Evolutionary conservation across 2,329 filamentous ascomycete species (phyloP), one percentile per base, ranked within the genome.

Genomic region (Hirsutella rhossiliensis): DNA sequence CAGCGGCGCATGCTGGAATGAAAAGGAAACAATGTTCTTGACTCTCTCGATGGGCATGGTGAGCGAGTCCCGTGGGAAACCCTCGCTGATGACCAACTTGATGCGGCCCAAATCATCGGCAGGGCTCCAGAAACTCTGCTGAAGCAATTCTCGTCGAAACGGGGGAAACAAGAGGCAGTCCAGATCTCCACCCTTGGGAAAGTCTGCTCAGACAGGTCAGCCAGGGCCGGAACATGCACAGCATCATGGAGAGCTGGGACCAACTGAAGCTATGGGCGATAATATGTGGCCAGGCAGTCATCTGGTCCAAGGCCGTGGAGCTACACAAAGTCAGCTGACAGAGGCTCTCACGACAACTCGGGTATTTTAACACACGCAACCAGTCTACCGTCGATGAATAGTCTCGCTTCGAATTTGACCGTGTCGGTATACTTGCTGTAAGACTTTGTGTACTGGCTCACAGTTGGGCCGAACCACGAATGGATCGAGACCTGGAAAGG

Each of bases 1-100:
- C 44, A 84, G 64, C 1, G 87, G 87, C 30, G 84, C 87, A 66
- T 92, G 85, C 56, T 92, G 85, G 54, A 94, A 94, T 1, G 87
- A 82, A 61, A 94, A 92, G 13, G 76, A 75, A 20, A 88, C 75
- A 38, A 87, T 62, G 54, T 89, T 86, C 56, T 82, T 84, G 48
- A 84, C 67, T 36, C 78, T 69, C 53, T 86, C 79, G 50, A 84
- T 77, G 0, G 77, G 74, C 37, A 66, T 62, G 2, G 66, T 63
- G 1, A 64, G 45, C 2, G 66, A 75, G 47, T 74, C 69, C 32
- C 78, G 67, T 11, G 72, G 68, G 46, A 87, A 79, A 0, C 84
- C 81, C 56, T 90, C 86, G 40, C 83, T 80, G 46, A 94, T 74
- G 43, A 88, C 61, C 23, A 94, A 62, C 57, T 83, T 87, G 63